A percentile compares a stretch with the other conserved stretches of the same genome.
Conservation (phyloP, 2,329 filamentous ascomycete species). For the Gnomoniopsis sp. region DNA sequence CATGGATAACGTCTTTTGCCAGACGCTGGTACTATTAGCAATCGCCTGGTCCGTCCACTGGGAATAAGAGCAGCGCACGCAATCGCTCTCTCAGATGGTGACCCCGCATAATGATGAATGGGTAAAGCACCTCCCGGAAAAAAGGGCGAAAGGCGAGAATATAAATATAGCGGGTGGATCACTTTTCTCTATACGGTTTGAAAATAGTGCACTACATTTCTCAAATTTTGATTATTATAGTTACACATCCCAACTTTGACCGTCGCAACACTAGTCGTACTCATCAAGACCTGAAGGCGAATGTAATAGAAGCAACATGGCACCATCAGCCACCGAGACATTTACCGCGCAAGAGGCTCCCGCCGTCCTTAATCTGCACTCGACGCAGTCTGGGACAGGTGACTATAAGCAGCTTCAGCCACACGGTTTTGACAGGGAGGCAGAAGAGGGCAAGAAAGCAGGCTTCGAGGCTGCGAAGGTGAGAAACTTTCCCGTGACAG, state of each 20-base stretch:
- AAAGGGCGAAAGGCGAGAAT: not conserved
- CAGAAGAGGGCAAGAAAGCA: slow-evolving; percentile 19
- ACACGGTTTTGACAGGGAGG: slow-evolving; percentile 15
- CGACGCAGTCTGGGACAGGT: slow-evolving; percentile 30
- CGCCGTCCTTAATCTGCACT: slow-evolving; percentile 34
- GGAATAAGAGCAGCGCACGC: slow-evolving; percentile 13
- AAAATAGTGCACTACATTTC: too few species aligned
- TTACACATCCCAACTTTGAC: too few species aligned
- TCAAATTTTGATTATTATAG: not conserved
- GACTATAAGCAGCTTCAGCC: slow-evolving; percentile 24
- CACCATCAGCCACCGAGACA: slow-evolving; percentile 32
- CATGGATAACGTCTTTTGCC: not conserved
- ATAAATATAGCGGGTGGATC: slow-evolving; percentile 5
- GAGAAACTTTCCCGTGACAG: not conserved
- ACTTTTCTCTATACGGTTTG: not conserved
- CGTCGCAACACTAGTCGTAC: not conserved
- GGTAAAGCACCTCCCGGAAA: not conserved
- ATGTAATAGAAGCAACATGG: slow-evolving; percentile 40
- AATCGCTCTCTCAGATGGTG: slow-evolving; percentile 16
- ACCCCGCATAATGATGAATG: slow-evolving; percentile 13
- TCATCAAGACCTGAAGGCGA: not conserved
- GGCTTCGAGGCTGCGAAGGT: slow-evolving; percentile 20
- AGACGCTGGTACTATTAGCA: not conserved
- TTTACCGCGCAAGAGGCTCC: slow-evolving; percentile 23
- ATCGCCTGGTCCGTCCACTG: slow-evolving; percentile 8